Base-by-base conservation (phyloP, 1,284 basidiomycete species). In the Sanghuangporus baumii region DNA sequence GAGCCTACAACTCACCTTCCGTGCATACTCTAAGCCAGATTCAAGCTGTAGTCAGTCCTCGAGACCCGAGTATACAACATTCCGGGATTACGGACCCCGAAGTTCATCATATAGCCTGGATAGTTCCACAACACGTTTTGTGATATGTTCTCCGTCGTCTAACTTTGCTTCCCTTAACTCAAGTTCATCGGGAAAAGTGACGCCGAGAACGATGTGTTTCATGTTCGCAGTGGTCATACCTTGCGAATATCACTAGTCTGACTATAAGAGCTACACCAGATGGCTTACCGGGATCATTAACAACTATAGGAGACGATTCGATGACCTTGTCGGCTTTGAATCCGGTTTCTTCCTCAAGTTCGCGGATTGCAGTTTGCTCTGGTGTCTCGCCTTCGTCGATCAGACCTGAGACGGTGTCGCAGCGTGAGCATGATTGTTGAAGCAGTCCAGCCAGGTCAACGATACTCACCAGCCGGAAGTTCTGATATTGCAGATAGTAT, bases 281-380 rank as follows among this genome's bases (percentile, higher is more conserved):
- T 38, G 18, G n/a, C 81, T 64, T 47, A 89, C 89, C 93, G 71
- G 85, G 93, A 76, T 93, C 91, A 66, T 79, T 80, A 47, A 91
- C 91, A 31, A 92, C 72, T 1, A 91, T 72, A 0, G 89, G 85
- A 1, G 90, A 88, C 0, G 86, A 79, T 59, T 91, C 81, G 34
- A 87, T 70, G 40, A 94, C 78, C 43, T 76, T 75, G 67, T 80
- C 77, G n/a, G 81, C 86, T 66, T 79, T 84, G 74, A 89, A 96
- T 1, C 94, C 94, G 0, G 94, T 96, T 75, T 97, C 95, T 75
- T 98, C 95, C 68, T 88, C 80, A 7, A 98, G 81, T 71, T 98
- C 95, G 40, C 94, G 84, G 40, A 94, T 79, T 0, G 93, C 94
- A 0, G 93, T 84, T 61, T 82, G 75, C 74, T 89, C 89, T 0